Percentiles rank a stretch among this genome's conserved stretches.
Evolutionary conservation across 2,329 filamentous ascomycete species (phyloP).

Genomic region (Zymoseptoria tritici): DNA sequence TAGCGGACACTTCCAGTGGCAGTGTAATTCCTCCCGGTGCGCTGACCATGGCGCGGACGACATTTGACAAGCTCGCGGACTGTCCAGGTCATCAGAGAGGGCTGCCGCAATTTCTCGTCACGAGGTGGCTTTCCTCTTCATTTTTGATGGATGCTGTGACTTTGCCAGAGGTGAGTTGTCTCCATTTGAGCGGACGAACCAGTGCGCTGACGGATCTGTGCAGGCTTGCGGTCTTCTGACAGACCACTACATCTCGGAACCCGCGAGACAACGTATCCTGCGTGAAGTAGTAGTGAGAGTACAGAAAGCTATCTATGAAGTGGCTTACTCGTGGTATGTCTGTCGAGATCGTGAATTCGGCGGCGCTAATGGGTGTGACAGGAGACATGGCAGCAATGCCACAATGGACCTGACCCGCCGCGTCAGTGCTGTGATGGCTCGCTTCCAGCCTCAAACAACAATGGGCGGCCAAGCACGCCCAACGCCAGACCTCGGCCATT

Average conservation of each 20-base stretch:
- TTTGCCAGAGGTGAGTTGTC: conserved; percentile 65
- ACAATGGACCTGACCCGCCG: conserved; percentile 58
- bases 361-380: conserved; percentile 25
- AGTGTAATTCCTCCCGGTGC: conserved; percentile 82
- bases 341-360: background rate
- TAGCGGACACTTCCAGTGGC: conserved; percentile 69
- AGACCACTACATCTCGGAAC: conserved; percentile 86
- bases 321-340: conserved; percentile 61
- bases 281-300: conserved; percentile 72
- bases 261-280: conserved; percentile 69
- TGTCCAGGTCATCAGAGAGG: conserved; percentile 59
- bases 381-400: conserved; percentile 55
- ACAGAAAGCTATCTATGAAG: conserved; percentile 70
- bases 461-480: background rate
- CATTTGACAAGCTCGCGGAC: conserved; percentile 60
- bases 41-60: conserved; percentile 75
- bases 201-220: conserved; percentile 25
- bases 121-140: conserved; percentile 84
- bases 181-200: background rate
- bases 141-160: conserved; percentile 79
- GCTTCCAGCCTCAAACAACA: conserved; percentile 41
- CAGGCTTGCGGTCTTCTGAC: conserved; percentile 60
- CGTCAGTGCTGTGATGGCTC: conserved; percentile 62
- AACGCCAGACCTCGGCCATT: background rate
- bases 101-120: conserved; percentile 76